Evolutionary conservation across 2,329 filamentous ascomycete genomes (phyloP), one percentile per base, ranked within the genome.

Genomic region (Monosporascus sp.): DNA sequence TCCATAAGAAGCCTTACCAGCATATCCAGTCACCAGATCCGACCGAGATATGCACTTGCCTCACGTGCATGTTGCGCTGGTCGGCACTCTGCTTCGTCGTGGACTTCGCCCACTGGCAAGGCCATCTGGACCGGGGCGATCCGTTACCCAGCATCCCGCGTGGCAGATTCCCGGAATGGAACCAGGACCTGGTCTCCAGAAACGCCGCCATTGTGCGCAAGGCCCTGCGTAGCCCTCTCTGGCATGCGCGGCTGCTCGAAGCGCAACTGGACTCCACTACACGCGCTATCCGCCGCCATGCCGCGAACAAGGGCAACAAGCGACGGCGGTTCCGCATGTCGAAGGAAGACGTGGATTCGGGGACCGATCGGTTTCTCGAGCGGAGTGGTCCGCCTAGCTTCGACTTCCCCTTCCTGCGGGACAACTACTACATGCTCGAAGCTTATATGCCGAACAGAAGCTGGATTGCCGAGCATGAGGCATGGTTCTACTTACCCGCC

Each of bases 341-440:
- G 2, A 60, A 65, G 1, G 68, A 70, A 5, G 80, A 85, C 47
- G 72, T 69, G 3, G 64, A 62, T 1, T 63, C 69, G 0, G 78
- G 72, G 8, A 78, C 73, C 0, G 81, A 85, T 57, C 58, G 53
- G 0, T 85, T 84, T 52, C 64, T 85, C 14, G 69, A 72, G 20
- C 69, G 76, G 17, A 72, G 70, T 22, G 81, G 81, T 0, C 80
- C 79, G 3, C 72, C 73, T 0, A 78, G 75, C 1, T 61, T 77
- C 11, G 78, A 82, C 50, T 74, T 81, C 11, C 80, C 80, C 0
- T 82, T 73, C 52, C 73, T 78, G 49, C 69, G 82, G 22, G 82
- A 85, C 54, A 76, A 78, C 46, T 85, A 84, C 60, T 81, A 85
- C 60, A 75, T 79, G 70, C 71, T 85, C 27, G 73, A 83, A 62